Percentiles rank a stretch among this genome's conserved stretches.
phyloP scores from a whole-genome alignment of 1,139 yeast genomes.

The Geotrichum restrictum region DNA sequence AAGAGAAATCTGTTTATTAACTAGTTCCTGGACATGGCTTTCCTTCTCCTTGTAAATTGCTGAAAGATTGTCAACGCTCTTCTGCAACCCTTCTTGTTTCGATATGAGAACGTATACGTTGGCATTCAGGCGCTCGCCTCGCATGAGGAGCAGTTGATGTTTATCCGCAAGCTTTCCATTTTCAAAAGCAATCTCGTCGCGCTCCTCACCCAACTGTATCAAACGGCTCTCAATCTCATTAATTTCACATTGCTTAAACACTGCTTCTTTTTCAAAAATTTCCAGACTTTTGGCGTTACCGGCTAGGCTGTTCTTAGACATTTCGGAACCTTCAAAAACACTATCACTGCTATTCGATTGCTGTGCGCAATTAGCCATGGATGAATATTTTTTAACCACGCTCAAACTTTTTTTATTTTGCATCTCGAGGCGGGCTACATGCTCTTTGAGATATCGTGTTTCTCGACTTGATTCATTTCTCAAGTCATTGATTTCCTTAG shows the following conservation, averaged over 20 bases:
- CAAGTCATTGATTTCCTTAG: background rate
- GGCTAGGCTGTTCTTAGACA: too few relatives aligned
- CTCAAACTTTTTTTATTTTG: background rate
- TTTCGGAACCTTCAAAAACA: too few relatives aligned
- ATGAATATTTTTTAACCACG: too few relatives aligned
- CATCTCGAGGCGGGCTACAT: background rate
- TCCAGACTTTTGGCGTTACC: too few relatives aligned
- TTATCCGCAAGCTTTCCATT: constrained; percentile 3
- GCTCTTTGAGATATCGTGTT: background rate
- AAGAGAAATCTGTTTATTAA: background rate
- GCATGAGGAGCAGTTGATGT: background rate
- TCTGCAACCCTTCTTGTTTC: background rate
- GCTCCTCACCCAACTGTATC: background rate
- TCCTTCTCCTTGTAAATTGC: background rate
- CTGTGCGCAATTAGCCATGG: too few relatives aligned
- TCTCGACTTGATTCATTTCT: background rate
- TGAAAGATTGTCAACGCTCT: background rate
- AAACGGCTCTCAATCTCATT: background rate
- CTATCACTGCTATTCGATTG: too few relatives aligned
- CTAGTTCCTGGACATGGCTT: too few relatives aligned
- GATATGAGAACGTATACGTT: background rate
- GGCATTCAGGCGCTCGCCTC: constrained; percentile 1
- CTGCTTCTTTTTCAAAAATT: too few relatives aligned
- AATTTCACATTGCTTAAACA: background rate
- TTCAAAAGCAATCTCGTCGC: constrained; percentile 3